These are phyloP conservation scores for Botrytis pseudocinerea DNA, from an alignment of 2,329 filamentous ascomycete genomes.

Conservation along the genomic window DNA sequence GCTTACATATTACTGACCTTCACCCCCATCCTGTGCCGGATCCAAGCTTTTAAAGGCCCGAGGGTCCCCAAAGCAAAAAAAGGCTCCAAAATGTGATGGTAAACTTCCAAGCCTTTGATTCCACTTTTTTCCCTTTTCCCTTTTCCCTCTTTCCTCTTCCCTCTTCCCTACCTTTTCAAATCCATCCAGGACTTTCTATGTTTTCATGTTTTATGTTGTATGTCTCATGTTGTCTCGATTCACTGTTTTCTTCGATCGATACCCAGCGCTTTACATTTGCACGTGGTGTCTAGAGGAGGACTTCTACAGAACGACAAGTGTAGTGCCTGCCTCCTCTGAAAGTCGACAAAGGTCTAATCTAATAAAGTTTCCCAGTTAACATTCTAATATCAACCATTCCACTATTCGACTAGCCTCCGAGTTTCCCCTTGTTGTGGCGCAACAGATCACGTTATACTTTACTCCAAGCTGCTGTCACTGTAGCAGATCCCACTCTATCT, in stretches of 20 bases:
- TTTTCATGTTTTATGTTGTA: not conserved
- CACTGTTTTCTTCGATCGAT: not conserved
- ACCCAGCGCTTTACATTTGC: not conserved
- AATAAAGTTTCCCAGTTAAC: not conserved
- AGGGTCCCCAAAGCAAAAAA: not conserved
- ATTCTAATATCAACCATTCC: not conserved
- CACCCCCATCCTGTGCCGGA: not conserved
- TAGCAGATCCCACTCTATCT: not conserved
- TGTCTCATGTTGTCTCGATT: not conserved
- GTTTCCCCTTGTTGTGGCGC: not conserved
- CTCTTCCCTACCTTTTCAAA: not conserved
- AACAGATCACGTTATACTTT: not conserved
- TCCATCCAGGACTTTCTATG: not conserved
- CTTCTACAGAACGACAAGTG: not conserved
- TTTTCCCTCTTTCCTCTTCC: not conserved
- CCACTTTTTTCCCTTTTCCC: not conserved
- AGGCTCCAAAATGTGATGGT: not conserved
- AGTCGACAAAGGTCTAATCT: not conserved
- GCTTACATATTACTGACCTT: not conserved
- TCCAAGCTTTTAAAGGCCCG: not conserved
- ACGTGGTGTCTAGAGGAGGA: not conserved
- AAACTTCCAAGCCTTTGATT: not conserved
- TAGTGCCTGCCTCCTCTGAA: not conserved
- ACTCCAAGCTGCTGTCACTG: not conserved
- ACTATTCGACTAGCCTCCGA: not conserved